A percentile compares a stretch with the other conserved stretches of the same genome.
These are phyloP conservation scores for Candida andamanensis DNA, from an alignment of 805 yeast species.

Conservation along the genomic window DNA sequence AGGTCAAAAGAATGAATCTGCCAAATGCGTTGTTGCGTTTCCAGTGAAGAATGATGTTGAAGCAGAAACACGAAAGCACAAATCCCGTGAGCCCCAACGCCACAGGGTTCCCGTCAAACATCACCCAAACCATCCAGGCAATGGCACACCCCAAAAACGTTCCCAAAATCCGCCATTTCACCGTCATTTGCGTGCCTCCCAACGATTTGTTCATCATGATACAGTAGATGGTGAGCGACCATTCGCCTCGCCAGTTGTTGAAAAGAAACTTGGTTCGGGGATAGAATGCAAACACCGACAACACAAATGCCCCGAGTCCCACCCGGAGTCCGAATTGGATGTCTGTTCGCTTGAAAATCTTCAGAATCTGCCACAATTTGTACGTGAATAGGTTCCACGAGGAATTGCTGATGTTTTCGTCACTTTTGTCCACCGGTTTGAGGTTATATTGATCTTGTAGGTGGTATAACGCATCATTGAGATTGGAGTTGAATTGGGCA, in stretches of 20 bases:
- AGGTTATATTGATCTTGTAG: slow-evolving; percentile 23
- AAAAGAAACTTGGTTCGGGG: slow-evolving; percentile 52
- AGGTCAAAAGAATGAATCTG: slow-evolving; percentile 66
- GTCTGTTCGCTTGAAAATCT: slow-evolving; percentile 56
- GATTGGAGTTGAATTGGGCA: slow-evolving; percentile 12
- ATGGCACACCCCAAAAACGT: slow-evolving; percentile 64
- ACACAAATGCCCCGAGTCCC: slow-evolving; percentile 66
- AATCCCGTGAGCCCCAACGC: slow-evolving; percentile 49
- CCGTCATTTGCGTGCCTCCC: slow-evolving; percentile 81
- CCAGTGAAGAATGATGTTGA: slow-evolving; percentile 65
- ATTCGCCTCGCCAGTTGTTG: slow-evolving; percentile 69
- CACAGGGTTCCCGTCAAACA: slow-evolving; percentile 51
- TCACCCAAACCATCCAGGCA: slow-evolving; percentile 58
- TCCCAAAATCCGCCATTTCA: slow-evolving; percentile 68
- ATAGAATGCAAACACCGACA: slow-evolving; percentile 64
- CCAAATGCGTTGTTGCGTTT: slow-evolving; percentile 58
- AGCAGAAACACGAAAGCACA: slow-evolving; percentile 42
- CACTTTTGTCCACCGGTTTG: slow-evolving; percentile 2
- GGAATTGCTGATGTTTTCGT: slow-evolving; percentile 4
- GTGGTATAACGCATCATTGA: slow-evolving; percentile 31
- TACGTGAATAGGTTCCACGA: slow-evolving; percentile 8
- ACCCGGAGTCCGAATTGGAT: slow-evolving; percentile 76
- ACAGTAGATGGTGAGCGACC: slow-evolving; percentile 79
- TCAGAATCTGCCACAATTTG: slow-evolving; percentile 46
- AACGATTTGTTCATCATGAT: slow-evolving; percentile 80